Base-by-base conservation (phyloP, 2,329 filamentous ascomycete genomes). In the Ascosphaera pollenicola region DNA sequence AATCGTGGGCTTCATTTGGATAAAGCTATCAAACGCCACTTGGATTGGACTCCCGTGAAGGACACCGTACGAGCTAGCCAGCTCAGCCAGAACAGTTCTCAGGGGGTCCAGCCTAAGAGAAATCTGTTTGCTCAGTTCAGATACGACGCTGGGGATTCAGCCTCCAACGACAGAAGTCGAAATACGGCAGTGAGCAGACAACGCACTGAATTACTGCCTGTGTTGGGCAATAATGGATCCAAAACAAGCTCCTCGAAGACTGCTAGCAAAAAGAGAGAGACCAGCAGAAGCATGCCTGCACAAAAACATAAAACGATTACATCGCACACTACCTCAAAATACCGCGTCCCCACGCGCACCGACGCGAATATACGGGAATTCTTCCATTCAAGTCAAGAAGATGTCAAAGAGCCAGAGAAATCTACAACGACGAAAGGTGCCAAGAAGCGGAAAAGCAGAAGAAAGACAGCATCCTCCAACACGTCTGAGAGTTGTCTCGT, bases 271-370 rank as follows among this genome's bases (percentile, higher is more conserved):
- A 18, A 16, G 13, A 17, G 13, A 4, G 11, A 39, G 32, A 16
- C 11, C 10, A 16, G 35, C 16, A 5, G 38, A 40, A n/a, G 42
- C 39, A 2, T 63, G 3, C 58, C 66, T 3, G 74, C 71, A 54
- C 83, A 79, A 56, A 85, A 78, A 53, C 58, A 74, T 0, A 73
- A 72, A 32, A 91, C 82, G 0, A 75, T 92, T 41, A 92, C 83
- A 0, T 79, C 73, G 32, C 59, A 80, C 38, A 79, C 81, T 8
- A 87, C 75, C 1, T 75, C 79, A 10, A 71, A 73, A 3, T 89
- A 85, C 50, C 53, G 59, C 17, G 51, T 58, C 2, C 51, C 54
- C 3, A 53, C 63, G 39, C 21, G 47, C 35, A 45, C 51, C 21
- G 41, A 36, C 3, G 47, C 43, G 34, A 63, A 66, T 2, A 47